phyloP scores from a whole-genome alignment of 768 basidiomycete species.

The Leccinum olivaceopallidum region DNA sequence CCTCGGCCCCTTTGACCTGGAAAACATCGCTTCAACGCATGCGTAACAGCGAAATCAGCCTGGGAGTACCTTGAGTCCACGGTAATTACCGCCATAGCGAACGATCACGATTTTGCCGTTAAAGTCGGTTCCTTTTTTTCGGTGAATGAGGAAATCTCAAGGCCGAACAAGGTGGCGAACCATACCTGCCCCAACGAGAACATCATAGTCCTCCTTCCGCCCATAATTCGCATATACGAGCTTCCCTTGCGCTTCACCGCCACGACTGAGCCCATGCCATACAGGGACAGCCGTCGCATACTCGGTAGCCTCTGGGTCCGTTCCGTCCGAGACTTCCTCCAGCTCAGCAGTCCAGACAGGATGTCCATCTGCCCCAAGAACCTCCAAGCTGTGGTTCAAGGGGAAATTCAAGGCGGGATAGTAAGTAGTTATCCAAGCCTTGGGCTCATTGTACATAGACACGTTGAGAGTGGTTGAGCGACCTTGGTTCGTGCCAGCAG shows the following conservation, averaged over 20 bases:
- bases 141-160: too few relatives aligned
- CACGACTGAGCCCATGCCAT: slow-evolving; percentile 70
- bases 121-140: slow-evolving; percentile 42
- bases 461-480: slow-evolving; percentile 52
- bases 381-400: slow-evolving; percentile 54
- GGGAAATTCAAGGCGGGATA: slow-evolving; percentile 75
- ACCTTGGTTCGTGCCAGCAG: slow-evolving; percentile 57
- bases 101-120: slow-evolving; percentile 77
- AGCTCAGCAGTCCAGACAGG: slow-evolving; percentile 62
- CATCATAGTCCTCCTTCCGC: slow-evolving; percentile 61
- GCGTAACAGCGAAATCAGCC: not conserved
- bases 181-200: slow-evolving; percentile 37
- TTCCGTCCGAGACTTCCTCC: slow-evolving; percentile 62
- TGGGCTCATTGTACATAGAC: slow-evolving; percentile 38
- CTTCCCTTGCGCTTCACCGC: slow-evolving; percentile 64
- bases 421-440: slow-evolving; percentile 69
- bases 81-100: slow-evolving; percentile 76
- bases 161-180: too few relatives aligned
- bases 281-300: slow-evolving; percentile 56
- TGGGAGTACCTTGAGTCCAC: slow-evolving; percentile 75
- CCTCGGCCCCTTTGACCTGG: slow-evolving; percentile 82
- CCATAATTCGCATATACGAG: slow-evolving; percentile 64
- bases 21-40: slow-evolving; percentile 2
- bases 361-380: slow-evolving; percentile 51
- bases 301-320: slow-evolving; percentile 61